phyloP scores from a whole-genome alignment of 306 rosid genomes.

The Ceratonia siliqua region DNA sequence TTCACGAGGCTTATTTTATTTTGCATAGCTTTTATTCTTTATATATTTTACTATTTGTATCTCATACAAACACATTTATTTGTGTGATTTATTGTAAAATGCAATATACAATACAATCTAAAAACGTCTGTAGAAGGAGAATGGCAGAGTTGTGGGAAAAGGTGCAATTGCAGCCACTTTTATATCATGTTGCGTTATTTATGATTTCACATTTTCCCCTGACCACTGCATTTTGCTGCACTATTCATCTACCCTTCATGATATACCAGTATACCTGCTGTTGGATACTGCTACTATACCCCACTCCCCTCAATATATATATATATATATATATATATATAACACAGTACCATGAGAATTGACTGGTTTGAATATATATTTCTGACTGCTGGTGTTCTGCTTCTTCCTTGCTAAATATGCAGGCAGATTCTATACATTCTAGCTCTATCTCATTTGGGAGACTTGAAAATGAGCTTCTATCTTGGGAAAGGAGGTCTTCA shows the following conservation, averaged over 20 bases:
- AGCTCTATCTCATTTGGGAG: slow-evolving; percentile 90
- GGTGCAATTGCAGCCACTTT: not conserved
- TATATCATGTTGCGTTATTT: not conserved
- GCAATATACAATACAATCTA: not conserved
- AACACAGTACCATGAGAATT: not conserved
- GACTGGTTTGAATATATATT: slow-evolving; percentile 24
- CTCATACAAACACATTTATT: not conserved
- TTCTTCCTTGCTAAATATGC: slow-evolving; percentile 44
- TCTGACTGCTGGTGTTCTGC: slow-evolving; percentile 20
- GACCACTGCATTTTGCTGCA: not conserved
- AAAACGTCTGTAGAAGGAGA: not conserved
- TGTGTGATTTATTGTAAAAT: not conserved
- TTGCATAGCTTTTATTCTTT: not conserved
- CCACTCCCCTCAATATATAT: no score
- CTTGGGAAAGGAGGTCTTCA: slow-evolving; percentile 78
- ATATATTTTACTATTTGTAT: not conserved
- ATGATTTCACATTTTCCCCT: not conserved
- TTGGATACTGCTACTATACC: no score
- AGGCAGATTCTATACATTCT: slow-evolving; percentile 72
- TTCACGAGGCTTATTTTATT: not conserved
- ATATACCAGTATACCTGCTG: not conserved
- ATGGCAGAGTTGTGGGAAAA: not conserved
- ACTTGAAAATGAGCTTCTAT: slow-evolving; percentile 65
- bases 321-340: no score
- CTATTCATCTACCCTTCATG: not conserved